A percentile compares a stretch with the other conserved stretches of the same genome.
Conservation (phyloP, 345 rosid genomes). For the Brassica cretica region DNA sequence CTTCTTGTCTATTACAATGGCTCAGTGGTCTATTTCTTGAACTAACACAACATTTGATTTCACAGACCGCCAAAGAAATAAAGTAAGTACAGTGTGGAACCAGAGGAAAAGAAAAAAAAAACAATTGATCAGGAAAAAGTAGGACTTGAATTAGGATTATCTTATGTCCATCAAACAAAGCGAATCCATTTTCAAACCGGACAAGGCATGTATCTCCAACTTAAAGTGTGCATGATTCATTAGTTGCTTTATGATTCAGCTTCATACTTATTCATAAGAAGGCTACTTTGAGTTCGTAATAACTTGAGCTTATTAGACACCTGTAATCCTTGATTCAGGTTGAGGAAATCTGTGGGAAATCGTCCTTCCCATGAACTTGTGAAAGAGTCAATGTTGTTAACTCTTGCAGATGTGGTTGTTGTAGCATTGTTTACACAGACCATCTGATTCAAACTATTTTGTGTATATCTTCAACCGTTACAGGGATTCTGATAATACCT, state of each 20-base stretch:
- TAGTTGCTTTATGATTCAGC: neutral
- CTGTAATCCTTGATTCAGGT: constrained; percentile 1
- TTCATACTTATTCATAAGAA: neutral
- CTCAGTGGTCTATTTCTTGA: constrained; percentile 2
- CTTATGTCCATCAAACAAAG: constrained; percentile 30
- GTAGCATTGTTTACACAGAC: neutral
- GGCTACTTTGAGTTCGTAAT: neutral
- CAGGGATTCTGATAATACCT: neutral
- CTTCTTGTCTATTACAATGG: neutral
- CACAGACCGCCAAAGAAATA: neutral
- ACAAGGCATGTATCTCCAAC: constrained; percentile 38
- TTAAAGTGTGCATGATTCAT: constrained; percentile 38
- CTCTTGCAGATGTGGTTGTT: constrained; percentile 13
- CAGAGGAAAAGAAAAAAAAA: neutral
- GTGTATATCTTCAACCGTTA: neutral
- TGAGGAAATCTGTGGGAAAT: neutral
- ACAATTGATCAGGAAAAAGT: neutral
- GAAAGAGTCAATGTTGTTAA: constrained; percentile 10
- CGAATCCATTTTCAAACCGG: constrained; percentile 54
- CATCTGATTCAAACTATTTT: neutral
- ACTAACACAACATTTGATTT: neutral
- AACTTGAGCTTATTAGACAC: neutral
- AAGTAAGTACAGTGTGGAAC: neutral
- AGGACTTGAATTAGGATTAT: neutral
- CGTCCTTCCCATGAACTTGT: neutral